A percentile compares a stretch with the other conserved stretches of the same genome.
These are phyloP conservation scores for Casuarina cunninghamiana DNA, from an alignment of 306 rosid species.

Conservation along the genomic window DNA sequence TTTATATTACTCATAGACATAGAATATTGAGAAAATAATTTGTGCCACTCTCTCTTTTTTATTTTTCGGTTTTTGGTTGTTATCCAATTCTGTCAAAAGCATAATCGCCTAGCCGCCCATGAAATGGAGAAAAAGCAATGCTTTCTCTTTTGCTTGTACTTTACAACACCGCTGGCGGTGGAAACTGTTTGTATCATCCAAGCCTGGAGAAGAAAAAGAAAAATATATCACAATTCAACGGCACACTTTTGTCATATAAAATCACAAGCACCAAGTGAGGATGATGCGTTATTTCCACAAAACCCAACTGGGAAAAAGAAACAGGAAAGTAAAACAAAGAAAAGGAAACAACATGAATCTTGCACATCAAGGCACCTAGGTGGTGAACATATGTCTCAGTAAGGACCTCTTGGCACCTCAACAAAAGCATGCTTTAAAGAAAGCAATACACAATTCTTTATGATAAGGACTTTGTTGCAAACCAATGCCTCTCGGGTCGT, in stretches of 20 bases:
- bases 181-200: not conserved
- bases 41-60: no score
- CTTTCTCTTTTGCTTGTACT: not conserved
- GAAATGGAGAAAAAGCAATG: not conserved
- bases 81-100: not conserved
- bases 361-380: not conserved
- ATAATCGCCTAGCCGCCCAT: not conserved
- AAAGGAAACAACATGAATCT: not conserved
- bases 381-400: not conserved
- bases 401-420: not conserved
- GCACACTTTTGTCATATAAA: not conserved
- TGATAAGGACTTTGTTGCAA: constrained; percentile 9
- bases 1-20: no score
- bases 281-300: no score
- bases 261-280: not conserved
- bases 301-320: not conserved
- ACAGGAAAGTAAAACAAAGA: not conserved
- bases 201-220: not conserved
- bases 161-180: not conserved
- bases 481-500: constrained; percentile 9
- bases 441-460: not conserved
- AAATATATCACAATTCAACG: not conserved
- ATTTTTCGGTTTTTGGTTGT: no score
- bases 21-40: no score
- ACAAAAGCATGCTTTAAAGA: not conserved